Conservation (phyloP, 2,329 filamentous ascomycete species). For the Boeremia exigua region DNA sequence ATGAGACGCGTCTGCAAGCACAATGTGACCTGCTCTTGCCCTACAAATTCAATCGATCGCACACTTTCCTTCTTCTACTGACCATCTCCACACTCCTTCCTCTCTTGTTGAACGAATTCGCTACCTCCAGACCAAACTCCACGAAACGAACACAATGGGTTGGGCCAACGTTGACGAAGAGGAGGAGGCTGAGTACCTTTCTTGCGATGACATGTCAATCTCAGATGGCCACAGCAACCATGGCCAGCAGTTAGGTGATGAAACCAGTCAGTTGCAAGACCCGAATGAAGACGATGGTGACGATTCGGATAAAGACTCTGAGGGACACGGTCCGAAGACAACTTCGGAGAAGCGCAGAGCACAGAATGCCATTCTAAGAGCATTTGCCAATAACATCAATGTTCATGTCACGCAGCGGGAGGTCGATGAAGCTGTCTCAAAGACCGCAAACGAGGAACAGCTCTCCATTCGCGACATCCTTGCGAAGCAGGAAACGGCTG, state of each 20-base stretch:
- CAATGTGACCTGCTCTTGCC: constrained; percentile 11
- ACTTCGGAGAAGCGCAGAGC: constrained; percentile 47
- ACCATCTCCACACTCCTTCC: not conserved
- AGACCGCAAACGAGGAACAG: constrained; percentile 52
- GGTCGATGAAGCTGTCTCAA: constrained; percentile 42
- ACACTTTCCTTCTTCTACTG: not conserved
- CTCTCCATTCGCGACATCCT: constrained; percentile 62
- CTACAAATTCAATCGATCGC: not conserved
- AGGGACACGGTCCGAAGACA: constrained; percentile 34
- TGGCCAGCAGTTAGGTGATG: not conserved
- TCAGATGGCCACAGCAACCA: constrained; percentile 10
- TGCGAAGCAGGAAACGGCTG: constrained; percentile 57
- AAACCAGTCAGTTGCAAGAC: not conserved
- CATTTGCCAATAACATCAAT: constrained; percentile 53
- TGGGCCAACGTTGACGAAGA: constrained; percentile 28
- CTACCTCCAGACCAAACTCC: too few relatives aligned
- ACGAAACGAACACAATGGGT: constrained; percentile 16
- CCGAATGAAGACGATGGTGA: constrained; percentile 9
- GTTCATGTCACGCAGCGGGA: constrained; percentile 51
- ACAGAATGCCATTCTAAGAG: constrained; percentile 52
- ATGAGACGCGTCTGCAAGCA: constrained; percentile 18
- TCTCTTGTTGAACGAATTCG: not conserved
- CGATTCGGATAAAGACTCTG: constrained; percentile 34
- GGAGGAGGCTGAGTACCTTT: constrained; percentile 24
- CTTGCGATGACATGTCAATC: constrained; percentile 13